Conservation (phyloP, 179 eudicot genomes). For the Beta macrorhiza region DNA sequence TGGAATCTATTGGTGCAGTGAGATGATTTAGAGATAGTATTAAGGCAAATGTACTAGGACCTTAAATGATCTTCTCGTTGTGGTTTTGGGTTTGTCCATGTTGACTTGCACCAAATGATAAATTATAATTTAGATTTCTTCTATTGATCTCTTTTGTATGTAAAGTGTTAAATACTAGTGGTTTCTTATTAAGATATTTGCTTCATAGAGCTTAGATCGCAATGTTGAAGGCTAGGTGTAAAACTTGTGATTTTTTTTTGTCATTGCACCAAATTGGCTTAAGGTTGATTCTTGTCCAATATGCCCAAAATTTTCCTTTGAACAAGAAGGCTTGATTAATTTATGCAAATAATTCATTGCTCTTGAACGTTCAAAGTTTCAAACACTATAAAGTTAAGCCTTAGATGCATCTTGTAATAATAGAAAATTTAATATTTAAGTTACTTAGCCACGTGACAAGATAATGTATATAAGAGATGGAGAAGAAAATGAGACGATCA, state of each 20-base stretch:
- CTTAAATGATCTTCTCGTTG: neutral
- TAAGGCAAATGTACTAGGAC: neutral
- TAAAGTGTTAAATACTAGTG: neutral
- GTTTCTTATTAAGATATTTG: neutral
- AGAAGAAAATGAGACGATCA: neutral
- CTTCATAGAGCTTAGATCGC: neutral
- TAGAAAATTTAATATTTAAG: neutral
- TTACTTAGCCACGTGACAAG: neutral
- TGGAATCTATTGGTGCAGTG: neutral
- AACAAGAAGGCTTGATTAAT: neutral
- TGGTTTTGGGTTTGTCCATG: slow-evolving; percentile 4
- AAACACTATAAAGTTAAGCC: neutral
- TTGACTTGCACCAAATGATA: neutral
- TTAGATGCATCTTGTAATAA: neutral
- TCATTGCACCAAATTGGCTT: neutral
- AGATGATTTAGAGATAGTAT: neutral
- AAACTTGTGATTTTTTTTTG: neutral
- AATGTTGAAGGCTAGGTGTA: neutral
- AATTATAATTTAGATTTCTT: neutral
- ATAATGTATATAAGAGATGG: neutral
- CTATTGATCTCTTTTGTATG: neutral
- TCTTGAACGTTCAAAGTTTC: neutral
- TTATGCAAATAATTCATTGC: neutral
- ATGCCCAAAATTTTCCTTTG: neutral
- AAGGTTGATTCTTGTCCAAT: neutral